Evolutionary conservation across 2,329 filamentous ascomycete species (phyloP), one percentile per base, ranked within the genome.

Genomic region (Sclerotinia minor): DNA sequence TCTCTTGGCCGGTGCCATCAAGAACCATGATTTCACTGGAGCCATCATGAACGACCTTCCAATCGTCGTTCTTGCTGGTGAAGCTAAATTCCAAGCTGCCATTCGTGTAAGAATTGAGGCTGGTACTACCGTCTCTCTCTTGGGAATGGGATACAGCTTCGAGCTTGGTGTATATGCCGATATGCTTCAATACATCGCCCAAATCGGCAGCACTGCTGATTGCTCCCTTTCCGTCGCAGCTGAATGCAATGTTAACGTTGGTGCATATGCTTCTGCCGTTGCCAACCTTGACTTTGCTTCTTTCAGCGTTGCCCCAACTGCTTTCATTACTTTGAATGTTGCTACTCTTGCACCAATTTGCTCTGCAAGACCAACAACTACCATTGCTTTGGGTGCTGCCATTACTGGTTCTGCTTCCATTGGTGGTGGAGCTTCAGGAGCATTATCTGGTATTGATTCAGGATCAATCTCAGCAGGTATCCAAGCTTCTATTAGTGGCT

Each of bases 131-230:
- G 55, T 74, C 29, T 64, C 69, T n/a, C 26, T 72, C 21, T 69
- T 71, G 41, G 69, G 71, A 13, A 69, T 65, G n/a, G 69, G 69
- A 13, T 71, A 72, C 38, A 69, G 70, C 55, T 72, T 74, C 35
- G 71, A 72, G 45, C 68, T 73, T 29, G 72, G 69, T 55, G 68
- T 73, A 15, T 69, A 65, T 49, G 70, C 69, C n/a, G 70, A 74
- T 52, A 49, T 74, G 17, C 70, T 73, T 52, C 70, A 73, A 64
- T 75, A 74, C 41, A 47, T 64, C 19, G 67, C 72, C 9, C 69
- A 64, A 11, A 59, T 74, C 21, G 52, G 63, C 19, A 64, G 60
- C 59, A 71, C 68, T 9, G 38, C 32, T 15, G 8, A 17, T 29
- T 75, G 71, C 24, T 55, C 67, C 15, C 63, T 73, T 15, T 66